Evolutionary conservation across 1,139 yeast genomes (phyloP), one percentile per base, ranked within the genome.

Genomic region (Scheffersomyces quercinus): DNA sequence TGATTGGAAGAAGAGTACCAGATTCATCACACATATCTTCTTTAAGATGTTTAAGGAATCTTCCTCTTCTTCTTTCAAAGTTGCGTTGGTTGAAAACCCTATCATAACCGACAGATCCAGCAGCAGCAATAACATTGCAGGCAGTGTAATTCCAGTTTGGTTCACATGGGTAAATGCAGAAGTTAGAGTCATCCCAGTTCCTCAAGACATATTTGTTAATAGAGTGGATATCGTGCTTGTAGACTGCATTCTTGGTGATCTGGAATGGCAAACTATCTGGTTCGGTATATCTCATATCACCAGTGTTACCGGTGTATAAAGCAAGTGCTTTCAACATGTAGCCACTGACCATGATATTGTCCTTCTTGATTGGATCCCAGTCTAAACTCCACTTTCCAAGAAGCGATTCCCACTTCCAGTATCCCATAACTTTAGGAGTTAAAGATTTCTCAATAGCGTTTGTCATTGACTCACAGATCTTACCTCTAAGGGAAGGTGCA

Each of bases 331-430:
- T 40, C 40, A 40, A 40, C 29, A 40, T 34, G 28, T 36, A 40
- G 12, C 42, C 42, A 29, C 36, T 29, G 16, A 31, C 35, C 44
- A 41, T 41, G 26, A 41, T 39, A 28, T 41, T 41, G 30, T 41
- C 44, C 42, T 41, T 33, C 20, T 41, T 37, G 29, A 41, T 41
- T 15, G 44, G 44, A 29, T 41, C 44, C 26, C 36, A 41, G n/a
- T 41, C 36, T 30, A 15, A 16, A n/a, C 42, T 33, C 35, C 31
- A 41, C 11, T 39, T 35, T 4, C 44, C 44, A 38, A 41, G 32
- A n/a, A 41, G 36, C 14, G 44, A 41, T 15, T 41, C 44, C 44
- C 44, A 41, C 28, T 35, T 41, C 44, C 44, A 41, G 30, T 41
- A 41, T 11, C 39, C 39, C 44, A 41, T 38, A 13, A 41, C 44